phyloP scores from a whole-genome alignment of 192 early-diverging fungal species.

The Coemansia sp. region DNA sequence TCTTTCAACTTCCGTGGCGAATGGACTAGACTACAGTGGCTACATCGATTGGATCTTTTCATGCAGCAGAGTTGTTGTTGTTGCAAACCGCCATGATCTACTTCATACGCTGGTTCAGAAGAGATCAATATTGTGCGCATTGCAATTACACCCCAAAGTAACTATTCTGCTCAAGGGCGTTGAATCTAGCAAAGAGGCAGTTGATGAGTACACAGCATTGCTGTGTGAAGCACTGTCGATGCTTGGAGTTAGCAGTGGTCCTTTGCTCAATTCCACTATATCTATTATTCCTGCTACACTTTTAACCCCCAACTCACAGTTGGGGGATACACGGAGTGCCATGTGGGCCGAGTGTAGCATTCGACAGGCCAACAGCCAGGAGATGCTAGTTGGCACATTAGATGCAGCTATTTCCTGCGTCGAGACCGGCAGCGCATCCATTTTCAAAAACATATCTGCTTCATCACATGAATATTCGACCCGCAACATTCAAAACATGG shows the following conservation, averaged over 20 bases:
- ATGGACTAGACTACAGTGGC: background rate
- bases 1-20: slow-evolving; percentile 13
- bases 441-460: background rate
- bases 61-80: slow-evolving; percentile 29
- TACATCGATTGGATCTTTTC: slow-evolving; percentile 38
- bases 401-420: slow-evolving; percentile 17
- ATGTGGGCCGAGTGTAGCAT: background rate
- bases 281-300: background rate
- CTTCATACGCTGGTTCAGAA: slow-evolving; percentile 15
- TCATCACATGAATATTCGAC: background rate
- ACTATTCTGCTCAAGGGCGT: slow-evolving; percentile 16
- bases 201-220: slow-evolving; percentile 14
- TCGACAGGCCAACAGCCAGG: background rate
- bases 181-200: slow-evolving; percentile 7
- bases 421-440: slow-evolving; percentile 10
- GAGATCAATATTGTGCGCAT: slow-evolving; percentile 7
- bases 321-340: background rate
- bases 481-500: background rate
- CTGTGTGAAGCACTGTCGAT: slow-evolving; percentile 23
- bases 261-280: background rate
- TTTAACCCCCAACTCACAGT: background rate
- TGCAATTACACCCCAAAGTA: slow-evolving; percentile 24
- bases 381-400: slow-evolving; percentile 14
- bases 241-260: slow-evolving; percentile 1
- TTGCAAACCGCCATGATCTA: slow-evolving; percentile 17